phyloP scores from a whole-genome alignment of 176 grass and related monocot genomes.

The Oryza australiensis region DNA sequence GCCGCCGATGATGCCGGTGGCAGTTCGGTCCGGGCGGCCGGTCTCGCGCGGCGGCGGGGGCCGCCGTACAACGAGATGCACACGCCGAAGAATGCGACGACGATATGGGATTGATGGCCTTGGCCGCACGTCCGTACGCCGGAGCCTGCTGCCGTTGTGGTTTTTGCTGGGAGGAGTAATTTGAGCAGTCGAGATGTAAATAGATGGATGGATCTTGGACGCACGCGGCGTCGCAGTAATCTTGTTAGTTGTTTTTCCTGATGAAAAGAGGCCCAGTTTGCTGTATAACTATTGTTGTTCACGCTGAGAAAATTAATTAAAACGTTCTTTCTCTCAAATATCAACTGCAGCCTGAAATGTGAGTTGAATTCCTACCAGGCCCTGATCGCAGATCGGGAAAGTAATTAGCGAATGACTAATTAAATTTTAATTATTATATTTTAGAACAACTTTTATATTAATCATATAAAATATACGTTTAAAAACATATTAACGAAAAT shows the following conservation, averaged over 20 bases:
- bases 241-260: background rate
- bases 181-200: conserved; percentile 45
- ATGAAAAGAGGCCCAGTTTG: conserved; percentile 12
- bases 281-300: conserved; percentile 21
- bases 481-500: too few relatives aligned
- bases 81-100: conserved; percentile 31
- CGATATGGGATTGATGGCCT: conserved; percentile 41
- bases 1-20: conserved; percentile 5
- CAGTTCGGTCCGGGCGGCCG: conserved; percentile 12
- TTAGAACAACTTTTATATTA: too few relatives aligned
- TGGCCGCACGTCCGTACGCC: background rate
- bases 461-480: too few relatives aligned
- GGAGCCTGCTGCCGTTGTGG: background rate
- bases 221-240: conserved; percentile 1
- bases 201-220: conserved; percentile 16
- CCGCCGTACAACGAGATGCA: conserved; percentile 38
- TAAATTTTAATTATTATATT: too few relatives aligned
- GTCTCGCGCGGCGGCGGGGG: conserved; percentile 34
- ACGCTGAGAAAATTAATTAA: background rate
- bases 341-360: too few relatives aligned
- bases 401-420: too few relatives aligned
- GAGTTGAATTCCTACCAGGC: too few relatives aligned
- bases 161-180: background rate
- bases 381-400: too few relatives aligned
- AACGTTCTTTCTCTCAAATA: too few relatives aligned